Evolutionary conservation across 805 yeast genomes (phyloP).

Genomic region (Zygoascus flipseniorum): DNA sequence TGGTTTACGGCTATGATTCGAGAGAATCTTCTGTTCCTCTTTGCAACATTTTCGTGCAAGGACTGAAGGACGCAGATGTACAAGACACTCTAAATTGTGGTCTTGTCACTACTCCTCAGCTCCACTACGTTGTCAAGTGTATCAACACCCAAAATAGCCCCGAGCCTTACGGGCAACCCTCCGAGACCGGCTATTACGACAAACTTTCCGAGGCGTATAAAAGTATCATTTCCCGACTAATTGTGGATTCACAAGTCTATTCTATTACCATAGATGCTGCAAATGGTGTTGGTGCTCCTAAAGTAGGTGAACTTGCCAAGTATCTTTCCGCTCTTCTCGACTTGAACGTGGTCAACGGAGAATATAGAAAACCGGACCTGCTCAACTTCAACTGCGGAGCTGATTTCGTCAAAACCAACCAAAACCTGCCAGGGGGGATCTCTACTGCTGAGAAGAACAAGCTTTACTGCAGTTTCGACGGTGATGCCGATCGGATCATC

Average conservation of each 20-base stretch:
- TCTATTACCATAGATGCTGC: slow-evolving; percentile 77
- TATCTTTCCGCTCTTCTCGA: slow-evolving; percentile 35
- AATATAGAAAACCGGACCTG: slow-evolving; percentile 42
- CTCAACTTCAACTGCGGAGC: slow-evolving; percentile 88
- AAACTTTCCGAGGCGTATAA: slow-evolving; percentile 51
- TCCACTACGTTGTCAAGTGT: slow-evolving; percentile 76
- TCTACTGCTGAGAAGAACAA: slow-evolving; percentile 27
- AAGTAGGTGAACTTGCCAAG: slow-evolving; percentile 42
- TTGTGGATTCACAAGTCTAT: slow-evolving; percentile 23
- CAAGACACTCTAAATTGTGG: slow-evolving; percentile 49
- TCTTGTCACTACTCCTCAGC: slow-evolving; percentile 83
- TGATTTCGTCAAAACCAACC: slow-evolving; percentile 88
- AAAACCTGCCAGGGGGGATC: slow-evolving; percentile 60
- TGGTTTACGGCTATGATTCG: slow-evolving; percentile 78
- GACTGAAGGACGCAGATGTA: slow-evolving; percentile 41
- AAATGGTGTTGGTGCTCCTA: slow-evolving; percentile 93
- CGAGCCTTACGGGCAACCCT: slow-evolving; percentile 47
- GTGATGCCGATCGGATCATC: slow-evolving; percentile 93
- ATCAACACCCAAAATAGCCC: slow-evolving; percentile 46
- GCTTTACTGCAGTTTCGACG: slow-evolving; percentile 82
- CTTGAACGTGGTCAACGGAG: slow-evolving; percentile 41
- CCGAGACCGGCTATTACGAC: slow-evolving; percentile 60
- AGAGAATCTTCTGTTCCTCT: slow-evolving; percentile 74
- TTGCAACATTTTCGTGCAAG: slow-evolving; percentile 49
- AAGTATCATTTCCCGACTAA: slow-evolving; percentile 26